These are phyloP conservation scores for Trichoderma lentiforme DNA, from an alignment of 2,329 filamentous ascomycete genomes.

Conservation along the genomic window DNA sequence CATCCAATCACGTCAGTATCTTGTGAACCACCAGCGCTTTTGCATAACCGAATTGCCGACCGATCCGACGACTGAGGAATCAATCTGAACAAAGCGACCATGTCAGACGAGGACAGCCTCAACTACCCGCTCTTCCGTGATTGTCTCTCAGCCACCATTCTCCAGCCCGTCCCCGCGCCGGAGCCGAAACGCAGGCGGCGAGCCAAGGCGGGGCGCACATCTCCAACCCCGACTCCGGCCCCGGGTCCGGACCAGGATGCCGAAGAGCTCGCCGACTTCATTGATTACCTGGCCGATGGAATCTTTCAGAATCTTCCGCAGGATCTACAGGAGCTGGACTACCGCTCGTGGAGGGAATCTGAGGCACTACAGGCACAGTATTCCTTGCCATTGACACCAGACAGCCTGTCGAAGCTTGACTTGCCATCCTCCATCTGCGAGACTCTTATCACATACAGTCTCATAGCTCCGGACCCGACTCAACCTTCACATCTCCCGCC, in stretches of 20 bases:
- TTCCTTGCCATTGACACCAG: conserved; percentile 53
- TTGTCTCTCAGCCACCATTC: conserved; percentile 65
- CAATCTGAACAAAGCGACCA: neutral
- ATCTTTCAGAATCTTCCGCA: conserved; percentile 64
- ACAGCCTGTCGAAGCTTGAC: conserved; percentile 53
- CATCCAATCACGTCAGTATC: conserved; percentile 15
- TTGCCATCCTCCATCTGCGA: conserved; percentile 55
- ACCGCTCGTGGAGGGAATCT: conserved; percentile 47
- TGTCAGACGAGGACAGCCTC: conserved; percentile 22
- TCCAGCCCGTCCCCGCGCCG: conserved; percentile 51
- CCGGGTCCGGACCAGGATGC: conserved; percentile 37
- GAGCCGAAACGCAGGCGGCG: conserved; percentile 46
- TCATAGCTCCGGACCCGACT: conserved; percentile 47
- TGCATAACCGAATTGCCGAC: neutral
- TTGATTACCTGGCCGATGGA: conserved; percentile 71
- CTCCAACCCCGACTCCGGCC: conserved; percentile 15
- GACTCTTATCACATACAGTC: conserved; percentile 63
- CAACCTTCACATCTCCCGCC: conserved; percentile 35
- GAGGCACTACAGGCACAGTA: conserved; percentile 52
- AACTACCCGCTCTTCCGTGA: conserved; percentile 65
- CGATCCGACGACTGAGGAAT: neutral
- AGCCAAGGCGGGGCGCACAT: conserved; percentile 22
- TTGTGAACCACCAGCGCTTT: neutral
- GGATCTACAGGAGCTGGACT: conserved; percentile 59
- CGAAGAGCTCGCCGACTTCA: conserved; percentile 75